A percentile compares a stretch with the other conserved stretches of the same genome.
Conservation (phyloP, 2,329 filamentous ascomycete species). For the Mycosphaerella arachidis region DNA sequence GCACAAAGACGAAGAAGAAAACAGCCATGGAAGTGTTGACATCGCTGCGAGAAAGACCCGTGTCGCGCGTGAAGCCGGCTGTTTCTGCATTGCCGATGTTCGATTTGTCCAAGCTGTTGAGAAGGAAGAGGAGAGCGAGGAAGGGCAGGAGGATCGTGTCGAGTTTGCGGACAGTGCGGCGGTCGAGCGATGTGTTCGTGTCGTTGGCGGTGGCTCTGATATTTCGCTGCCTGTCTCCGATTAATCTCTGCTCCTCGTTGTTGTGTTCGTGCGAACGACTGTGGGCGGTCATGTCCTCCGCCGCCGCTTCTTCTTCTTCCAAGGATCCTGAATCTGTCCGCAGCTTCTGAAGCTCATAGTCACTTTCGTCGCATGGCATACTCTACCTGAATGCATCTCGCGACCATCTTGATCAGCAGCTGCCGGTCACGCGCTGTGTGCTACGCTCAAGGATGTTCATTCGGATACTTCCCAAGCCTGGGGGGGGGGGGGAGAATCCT, state of each 20-base stretch:
- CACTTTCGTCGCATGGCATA: background rate
- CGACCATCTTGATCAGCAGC: background rate
- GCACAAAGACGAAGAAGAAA: slow-evolving; percentile 58
- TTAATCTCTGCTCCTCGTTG: background rate
- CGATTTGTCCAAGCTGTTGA: slow-evolving; percentile 51
- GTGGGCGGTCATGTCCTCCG: background rate
- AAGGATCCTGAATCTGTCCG: background rate
- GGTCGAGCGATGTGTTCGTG: slow-evolving; percentile 19
- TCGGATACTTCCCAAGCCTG: background rate
- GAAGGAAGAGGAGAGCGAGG: slow-evolving; percentile 48
- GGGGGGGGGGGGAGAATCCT: background rate
- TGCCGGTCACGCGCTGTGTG: background rate
- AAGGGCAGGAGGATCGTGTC: slow-evolving; percentile 50
- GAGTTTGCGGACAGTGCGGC: slow-evolving; percentile 44
- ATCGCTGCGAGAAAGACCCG: slow-evolving; percentile 49
- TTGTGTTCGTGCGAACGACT: background rate
- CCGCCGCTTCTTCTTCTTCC: background rate
- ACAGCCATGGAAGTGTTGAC: slow-evolving; percentile 54
- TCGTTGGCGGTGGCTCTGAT: background rate
- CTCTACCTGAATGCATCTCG: background rate
- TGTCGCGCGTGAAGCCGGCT: slow-evolving; percentile 56
- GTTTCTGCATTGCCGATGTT: slow-evolving; percentile 55
- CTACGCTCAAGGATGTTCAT: too few relatives aligned
- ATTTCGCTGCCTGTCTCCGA: background rate
- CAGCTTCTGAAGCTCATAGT: background rate